phyloP scores from a whole-genome alignment of 202 grass and related monocot genomes.

The Elaeis oleifera region DNA sequence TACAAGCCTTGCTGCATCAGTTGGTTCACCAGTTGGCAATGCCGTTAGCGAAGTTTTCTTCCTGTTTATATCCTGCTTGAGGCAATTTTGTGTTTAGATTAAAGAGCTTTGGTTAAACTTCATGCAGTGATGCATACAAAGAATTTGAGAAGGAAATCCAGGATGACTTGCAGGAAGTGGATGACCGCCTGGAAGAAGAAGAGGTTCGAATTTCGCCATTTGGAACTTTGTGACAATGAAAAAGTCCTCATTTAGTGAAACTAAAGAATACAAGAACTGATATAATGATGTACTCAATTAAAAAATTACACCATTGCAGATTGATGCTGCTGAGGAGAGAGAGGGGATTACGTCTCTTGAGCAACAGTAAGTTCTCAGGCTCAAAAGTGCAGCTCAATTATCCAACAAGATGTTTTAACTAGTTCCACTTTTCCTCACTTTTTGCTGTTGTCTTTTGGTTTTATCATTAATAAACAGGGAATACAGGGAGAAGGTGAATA shows the following conservation, averaged over 20 bases:
- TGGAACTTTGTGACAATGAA: neutral
- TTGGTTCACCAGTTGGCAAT: too few species aligned
- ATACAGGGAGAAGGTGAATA: slow-evolving; percentile 64
- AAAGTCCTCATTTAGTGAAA: too few species aligned
- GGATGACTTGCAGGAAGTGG: slow-evolving; percentile 76
- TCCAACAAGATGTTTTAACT: slow-evolving; percentile 1
- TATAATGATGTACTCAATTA: neutral
- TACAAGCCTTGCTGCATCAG: too few species aligned
- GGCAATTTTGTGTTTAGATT: neutral
- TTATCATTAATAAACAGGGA: slow-evolving; percentile 41
- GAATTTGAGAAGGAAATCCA: slow-evolving; percentile 99
- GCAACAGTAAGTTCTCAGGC: slow-evolving; percentile 45
- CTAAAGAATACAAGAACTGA: too few species aligned
- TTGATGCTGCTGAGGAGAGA: slow-evolving; percentile 89
- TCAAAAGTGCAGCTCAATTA: too few species aligned
- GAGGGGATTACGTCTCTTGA: slow-evolving; percentile 71
- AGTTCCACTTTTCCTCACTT: neutral
- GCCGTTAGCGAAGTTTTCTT: too few species aligned
- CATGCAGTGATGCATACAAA: slow-evolving; percentile 71
- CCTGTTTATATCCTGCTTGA: too few species aligned
- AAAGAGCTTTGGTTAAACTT: slow-evolving; percentile 17
- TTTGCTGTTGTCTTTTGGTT: neutral
- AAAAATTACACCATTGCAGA: slow-evolving; percentile 38
- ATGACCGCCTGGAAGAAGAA: slow-evolving; percentile 92
- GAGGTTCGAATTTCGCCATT: slow-evolving; percentile 39